phyloP scores from a whole-genome alignment of 2,329 filamentous ascomycete genomes.

The Colletotrichum sp. region DNA sequence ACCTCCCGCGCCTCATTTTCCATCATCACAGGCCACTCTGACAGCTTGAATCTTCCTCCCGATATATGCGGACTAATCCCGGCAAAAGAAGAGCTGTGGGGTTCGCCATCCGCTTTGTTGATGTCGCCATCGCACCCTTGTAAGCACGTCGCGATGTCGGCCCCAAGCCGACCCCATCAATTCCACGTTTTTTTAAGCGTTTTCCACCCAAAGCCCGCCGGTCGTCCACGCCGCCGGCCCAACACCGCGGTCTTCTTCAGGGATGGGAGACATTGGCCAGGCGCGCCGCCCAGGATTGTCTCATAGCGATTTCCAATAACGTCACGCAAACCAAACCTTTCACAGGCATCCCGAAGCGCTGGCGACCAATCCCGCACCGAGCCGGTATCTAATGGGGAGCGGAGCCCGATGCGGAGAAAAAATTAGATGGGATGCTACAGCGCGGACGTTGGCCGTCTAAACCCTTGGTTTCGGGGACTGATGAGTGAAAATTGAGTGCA shows the following conservation, averaged over 20 bases:
- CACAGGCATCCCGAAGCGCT: neutral
- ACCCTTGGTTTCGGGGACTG: neutral
- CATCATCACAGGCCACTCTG: neutral
- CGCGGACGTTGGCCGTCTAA: neutral
- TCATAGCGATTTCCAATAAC: constrained; percentile 5
- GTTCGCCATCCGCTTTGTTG: neutral
- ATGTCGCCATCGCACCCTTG: constrained; percentile 19
- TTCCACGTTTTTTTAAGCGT: neutral
- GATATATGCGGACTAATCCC: neutral
- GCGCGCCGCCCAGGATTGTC: neutral
- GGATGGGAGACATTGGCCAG: neutral
- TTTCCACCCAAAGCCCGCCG: neutral
- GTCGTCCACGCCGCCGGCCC: neutral
- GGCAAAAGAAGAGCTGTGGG: neutral
- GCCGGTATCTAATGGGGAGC: neutral
- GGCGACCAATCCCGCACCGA: neutral
- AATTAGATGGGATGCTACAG: neutral
- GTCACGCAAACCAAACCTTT: neutral
- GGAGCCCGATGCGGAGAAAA: neutral
- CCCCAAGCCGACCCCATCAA: neutral
- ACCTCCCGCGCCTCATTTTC: neutral
- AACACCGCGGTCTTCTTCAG: neutral
- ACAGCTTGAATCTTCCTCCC: neutral
- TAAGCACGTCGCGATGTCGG: constrained; percentile 12
- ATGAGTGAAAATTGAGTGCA: neutral